phyloP scores from a whole-genome alignment of 352 stramenopile species.

The Pythium aphanidermatum region DNA sequence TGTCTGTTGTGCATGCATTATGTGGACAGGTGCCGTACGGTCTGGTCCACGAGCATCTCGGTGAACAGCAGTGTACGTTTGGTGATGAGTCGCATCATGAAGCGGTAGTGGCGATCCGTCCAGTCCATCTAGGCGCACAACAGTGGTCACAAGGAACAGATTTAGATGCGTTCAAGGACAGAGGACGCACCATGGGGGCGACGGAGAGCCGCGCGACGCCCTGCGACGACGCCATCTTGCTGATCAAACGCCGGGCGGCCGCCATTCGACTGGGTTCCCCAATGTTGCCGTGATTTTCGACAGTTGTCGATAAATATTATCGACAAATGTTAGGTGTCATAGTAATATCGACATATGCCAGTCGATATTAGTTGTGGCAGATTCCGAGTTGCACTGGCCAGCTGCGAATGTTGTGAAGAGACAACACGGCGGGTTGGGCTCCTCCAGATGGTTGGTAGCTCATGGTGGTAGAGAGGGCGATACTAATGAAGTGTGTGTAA shows the following conservation, averaged over 20 bases:
- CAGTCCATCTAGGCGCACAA: slow-evolving; percentile 92
- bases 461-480: too few relatives aligned
- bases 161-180: background rate
- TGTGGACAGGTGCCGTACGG: slow-evolving; percentile 43
- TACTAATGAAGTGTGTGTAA: too few relatives aligned
- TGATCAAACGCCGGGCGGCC: slow-evolving; percentile 11
- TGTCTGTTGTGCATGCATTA: background rate
- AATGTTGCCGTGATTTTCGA: slow-evolving; percentile 6
- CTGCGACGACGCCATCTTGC: slow-evolving; percentile 10
- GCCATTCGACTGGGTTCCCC: slow-evolving; percentile 9
- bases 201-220: slow-evolving; percentile 55
- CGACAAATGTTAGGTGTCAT: slow-evolving; percentile 12
- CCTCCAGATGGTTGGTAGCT: too few relatives aligned
- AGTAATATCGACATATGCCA: slow-evolving; percentile 10
- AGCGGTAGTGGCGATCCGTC: slow-evolving; percentile 94
- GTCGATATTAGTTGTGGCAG: too few relatives aligned
- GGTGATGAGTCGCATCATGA: slow-evolving; percentile 93
- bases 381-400: too few relatives aligned
- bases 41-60: slow-evolving; percentile 98
- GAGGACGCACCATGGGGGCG: slow-evolving; percentile 50
- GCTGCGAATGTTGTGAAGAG: too few relatives aligned
- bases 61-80: slow-evolving; percentile 93
- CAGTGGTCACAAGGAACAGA: background rate
- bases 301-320: slow-evolving; percentile 3
- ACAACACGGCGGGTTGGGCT: too few relatives aligned